Percentiles rank a stretch among this genome's conserved stretches.
These are phyloP conservation scores for Colletotrichum tropicale DNA, from an alignment of 2,329 filamentous ascomycete genomes.

Conservation along the genomic window DNA sequence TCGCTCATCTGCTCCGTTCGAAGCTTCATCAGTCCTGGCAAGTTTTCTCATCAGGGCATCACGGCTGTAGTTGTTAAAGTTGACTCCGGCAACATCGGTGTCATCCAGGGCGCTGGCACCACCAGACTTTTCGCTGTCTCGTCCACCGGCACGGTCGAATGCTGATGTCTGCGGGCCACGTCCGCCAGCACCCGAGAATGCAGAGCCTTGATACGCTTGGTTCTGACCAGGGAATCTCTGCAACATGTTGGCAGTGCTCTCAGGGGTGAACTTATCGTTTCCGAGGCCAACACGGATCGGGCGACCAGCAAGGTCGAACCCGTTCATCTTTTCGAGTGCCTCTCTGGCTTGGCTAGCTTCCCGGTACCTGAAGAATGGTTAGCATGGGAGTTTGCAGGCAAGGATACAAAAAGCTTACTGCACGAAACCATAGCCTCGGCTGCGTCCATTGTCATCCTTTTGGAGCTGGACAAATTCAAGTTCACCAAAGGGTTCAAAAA, in stretches of 20 bases:
- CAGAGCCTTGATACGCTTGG: constrained; percentile 83
- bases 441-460: constrained; percentile 90
- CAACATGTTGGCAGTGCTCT: constrained; percentile 90
- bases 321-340: constrained; percentile 98
- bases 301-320: constrained; percentile 95
- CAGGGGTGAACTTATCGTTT: constrained; percentile 99
- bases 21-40: constrained; percentile 87
- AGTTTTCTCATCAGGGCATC: constrained; percentile 99
- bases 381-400: constrained; percentile 27
- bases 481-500: constrained; percentile 97
- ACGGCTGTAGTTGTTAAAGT: constrained; percentile 99
- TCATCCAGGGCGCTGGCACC: constrained; percentile 96
- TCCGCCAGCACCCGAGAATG: constrained; percentile 88
- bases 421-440: constrained; percentile 96
- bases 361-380: constrained; percentile 70
- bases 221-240: constrained; percentile 89
- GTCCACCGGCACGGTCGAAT: constrained; percentile 89
- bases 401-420: constrained; percentile 69
- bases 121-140: constrained; percentile 87
- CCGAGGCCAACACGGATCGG: constrained; percentile 98
- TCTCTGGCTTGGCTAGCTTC: constrained; percentile 91
- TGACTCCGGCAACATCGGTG: constrained; percentile 96
- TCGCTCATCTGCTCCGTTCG: constrained; percentile 69
- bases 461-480: constrained; percentile 97
- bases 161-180: constrained; percentile 84